Conservation (phyloP, 1,139 yeast genomes). For the Scheffersomyces stambukii region DNA sequence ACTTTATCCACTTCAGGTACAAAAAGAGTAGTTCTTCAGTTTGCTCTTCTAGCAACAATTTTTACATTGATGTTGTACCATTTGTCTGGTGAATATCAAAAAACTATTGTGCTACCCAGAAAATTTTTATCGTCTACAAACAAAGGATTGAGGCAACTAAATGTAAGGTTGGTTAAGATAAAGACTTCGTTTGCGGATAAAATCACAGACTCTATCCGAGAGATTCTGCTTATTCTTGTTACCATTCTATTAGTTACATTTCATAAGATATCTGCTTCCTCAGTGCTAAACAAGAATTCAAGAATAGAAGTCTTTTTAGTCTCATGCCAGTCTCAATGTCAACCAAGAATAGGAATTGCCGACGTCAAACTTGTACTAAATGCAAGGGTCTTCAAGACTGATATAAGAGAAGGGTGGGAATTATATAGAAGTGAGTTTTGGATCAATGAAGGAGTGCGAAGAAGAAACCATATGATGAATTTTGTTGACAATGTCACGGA, state of each 20-base stretch:
- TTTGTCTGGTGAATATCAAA: constrained; percentile 82
- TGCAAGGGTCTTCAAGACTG: constrained; percentile 77
- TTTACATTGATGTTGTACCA: constrained; percentile 76
- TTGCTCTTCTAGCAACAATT: constrained; percentile 59
- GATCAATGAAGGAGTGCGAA: constrained; percentile 76
- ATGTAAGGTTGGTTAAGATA: constrained; percentile 71
- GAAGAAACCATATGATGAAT: constrained; percentile 45
- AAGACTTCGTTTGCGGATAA: constrained; percentile 54
- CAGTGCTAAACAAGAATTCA: constrained; percentile 28
- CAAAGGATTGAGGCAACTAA: constrained; percentile 80
- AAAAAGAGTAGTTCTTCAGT: constrained; percentile 48
- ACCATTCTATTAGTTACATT: constrained; percentile 24
- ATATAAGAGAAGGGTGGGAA: constrained; percentile 93
- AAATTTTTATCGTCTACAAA: constrained; percentile 75
- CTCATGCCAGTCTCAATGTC: constrained; percentile 43
- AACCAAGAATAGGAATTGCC: constrained; percentile 42
- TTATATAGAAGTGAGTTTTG: constrained; percentile 89
- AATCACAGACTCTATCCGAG: constrained; percentile 43
- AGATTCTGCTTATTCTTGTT: constrained; percentile 31
- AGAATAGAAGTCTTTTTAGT: constrained; percentile 41
- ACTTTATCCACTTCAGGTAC: constrained; percentile 23
- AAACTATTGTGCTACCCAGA: constrained; percentile 80
- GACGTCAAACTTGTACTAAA: constrained; percentile 71
- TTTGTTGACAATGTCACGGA: constrained; percentile 20
- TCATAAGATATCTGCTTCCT: constrained; percentile 34